Conservation (phyloP, 1,139 yeast genomes). For the Scheffersomyces titani region DNA sequence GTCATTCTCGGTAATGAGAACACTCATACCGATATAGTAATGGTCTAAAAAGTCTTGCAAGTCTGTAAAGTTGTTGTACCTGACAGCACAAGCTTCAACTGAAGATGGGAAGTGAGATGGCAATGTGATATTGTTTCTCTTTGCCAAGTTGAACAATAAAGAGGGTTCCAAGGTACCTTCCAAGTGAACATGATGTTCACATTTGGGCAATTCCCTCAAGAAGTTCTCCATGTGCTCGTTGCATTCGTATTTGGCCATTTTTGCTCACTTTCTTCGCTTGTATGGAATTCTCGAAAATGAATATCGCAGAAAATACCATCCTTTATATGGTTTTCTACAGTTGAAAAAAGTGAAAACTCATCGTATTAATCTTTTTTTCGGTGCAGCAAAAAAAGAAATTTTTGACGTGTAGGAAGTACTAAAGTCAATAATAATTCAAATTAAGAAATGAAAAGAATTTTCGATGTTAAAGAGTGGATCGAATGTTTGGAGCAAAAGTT, state of each 20-base stretch:
- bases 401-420: background rate
- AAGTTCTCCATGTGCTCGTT: constrained; percentile 33
- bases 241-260: constrained; percentile 9
- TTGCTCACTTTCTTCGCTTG: background rate
- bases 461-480: background rate
- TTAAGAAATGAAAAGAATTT: background rate
- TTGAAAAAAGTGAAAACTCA: background rate
- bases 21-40: constrained; percentile 79
- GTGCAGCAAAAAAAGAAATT: background rate
- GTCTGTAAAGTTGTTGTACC: constrained; percentile 63
- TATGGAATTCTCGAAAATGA: background rate
- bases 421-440: background rate
- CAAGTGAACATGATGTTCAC: constrained; percentile 80
- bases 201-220: constrained; percentile 69
- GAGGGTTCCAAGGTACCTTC: constrained; percentile 82
- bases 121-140: constrained; percentile 52
- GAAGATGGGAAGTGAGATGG: constrained; percentile 63
- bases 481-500: background rate
- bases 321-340: background rate
- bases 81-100: constrained; percentile 52
- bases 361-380: background rate
- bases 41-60: constrained; percentile 76
- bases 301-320: background rate
- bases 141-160: constrained; percentile 64
- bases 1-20: constrained; percentile 63